phyloP scores from a whole-genome alignment of 352 stramenopile genomes.

The Pythium plurisporium region DNA sequence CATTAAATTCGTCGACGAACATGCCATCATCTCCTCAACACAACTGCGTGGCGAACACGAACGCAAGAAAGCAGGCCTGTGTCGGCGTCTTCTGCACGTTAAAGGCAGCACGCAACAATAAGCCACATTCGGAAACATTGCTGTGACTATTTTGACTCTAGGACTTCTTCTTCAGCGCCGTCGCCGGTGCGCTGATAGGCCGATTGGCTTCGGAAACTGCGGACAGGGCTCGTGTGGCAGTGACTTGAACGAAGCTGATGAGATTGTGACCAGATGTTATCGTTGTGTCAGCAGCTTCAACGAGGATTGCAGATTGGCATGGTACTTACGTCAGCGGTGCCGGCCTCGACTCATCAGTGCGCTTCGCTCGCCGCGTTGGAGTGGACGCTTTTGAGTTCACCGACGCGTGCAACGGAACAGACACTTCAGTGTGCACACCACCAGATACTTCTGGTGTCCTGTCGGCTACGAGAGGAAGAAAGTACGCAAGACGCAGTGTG shows the following conservation, averaged over 20 bases:
- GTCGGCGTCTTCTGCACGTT: constrained; percentile 36
- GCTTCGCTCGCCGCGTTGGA: not conserved
- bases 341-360: constrained; percentile 1
- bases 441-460: not conserved
- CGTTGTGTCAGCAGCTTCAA: not conserved
- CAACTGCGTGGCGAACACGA: constrained; percentile 31
- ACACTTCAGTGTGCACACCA: not conserved
- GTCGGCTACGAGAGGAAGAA: not conserved
- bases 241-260: constrained; percentile 37
- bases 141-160: not conserved
- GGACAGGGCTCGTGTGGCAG: constrained; percentile 25
- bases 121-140: not conserved
- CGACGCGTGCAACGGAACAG: not conserved
- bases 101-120: constrained; percentile 3
- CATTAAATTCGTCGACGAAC: constrained; percentile 32
- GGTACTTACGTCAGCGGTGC: constrained; percentile 17
- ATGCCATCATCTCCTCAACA: constrained; percentile 20
- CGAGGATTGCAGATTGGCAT: not conserved
- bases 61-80: constrained; percentile 34
- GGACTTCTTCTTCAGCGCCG: constrained; percentile 42
- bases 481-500: not conserved
- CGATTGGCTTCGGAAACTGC: constrained; percentile 11
- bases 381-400: not conserved
- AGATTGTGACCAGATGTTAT: no score
- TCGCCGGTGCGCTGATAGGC: constrained; percentile 51